Conservation (phyloP, 2,329 filamentous ascomycete species). For the Zelopaecilomyces penicillatus region DNA sequence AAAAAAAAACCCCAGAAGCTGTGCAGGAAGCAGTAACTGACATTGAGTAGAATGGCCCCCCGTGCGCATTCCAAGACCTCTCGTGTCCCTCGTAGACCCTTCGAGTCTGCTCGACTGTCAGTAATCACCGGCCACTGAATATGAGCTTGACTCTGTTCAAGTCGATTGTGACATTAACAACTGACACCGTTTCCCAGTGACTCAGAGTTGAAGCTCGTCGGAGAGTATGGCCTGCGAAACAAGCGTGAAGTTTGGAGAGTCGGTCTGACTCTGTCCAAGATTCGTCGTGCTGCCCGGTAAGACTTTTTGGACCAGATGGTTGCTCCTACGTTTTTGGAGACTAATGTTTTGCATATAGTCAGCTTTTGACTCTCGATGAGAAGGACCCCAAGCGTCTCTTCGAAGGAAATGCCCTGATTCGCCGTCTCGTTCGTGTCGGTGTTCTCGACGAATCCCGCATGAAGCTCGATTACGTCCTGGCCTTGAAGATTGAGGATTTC, state of each 20-base stretch:
- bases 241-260: conserved; percentile 99
- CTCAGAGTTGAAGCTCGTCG: conserved; percentile 98
- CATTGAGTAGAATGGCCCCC: conserved; percentile 30
- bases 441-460: conserved; percentile 99
- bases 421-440: conserved; percentile 98
- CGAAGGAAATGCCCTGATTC: conserved; percentile 99
- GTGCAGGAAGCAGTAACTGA: conserved; percentile 16
- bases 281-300: conserved; percentile 99
- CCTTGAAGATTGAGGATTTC: conserved; percentile 99
- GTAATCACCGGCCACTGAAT: conserved; percentile 93
- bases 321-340: background rate
- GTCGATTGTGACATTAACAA: conserved; percentile 69
- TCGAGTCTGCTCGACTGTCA: conserved; percentile 99
- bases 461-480: conserved; percentile 99
- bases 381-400: conserved; percentile 99
- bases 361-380: conserved; percentile 99
- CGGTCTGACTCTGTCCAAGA: conserved; percentile 99
- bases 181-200: conserved; percentile 71
- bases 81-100: conserved; percentile 95
- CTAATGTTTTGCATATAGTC: conserved; percentile 47
- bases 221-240: conserved; percentile 99
- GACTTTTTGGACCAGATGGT: conserved; percentile 8
- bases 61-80: conserved; percentile 96
- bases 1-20: too few relatives aligned
- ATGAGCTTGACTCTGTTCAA: conserved; percentile 94